A percentile compares a stretch with the other conserved stretches of the same genome.
Evolutionary conservation across 495 filamentous ascomycete species (phyloP).

Genomic region (Talaromyces ruber): DNA sequence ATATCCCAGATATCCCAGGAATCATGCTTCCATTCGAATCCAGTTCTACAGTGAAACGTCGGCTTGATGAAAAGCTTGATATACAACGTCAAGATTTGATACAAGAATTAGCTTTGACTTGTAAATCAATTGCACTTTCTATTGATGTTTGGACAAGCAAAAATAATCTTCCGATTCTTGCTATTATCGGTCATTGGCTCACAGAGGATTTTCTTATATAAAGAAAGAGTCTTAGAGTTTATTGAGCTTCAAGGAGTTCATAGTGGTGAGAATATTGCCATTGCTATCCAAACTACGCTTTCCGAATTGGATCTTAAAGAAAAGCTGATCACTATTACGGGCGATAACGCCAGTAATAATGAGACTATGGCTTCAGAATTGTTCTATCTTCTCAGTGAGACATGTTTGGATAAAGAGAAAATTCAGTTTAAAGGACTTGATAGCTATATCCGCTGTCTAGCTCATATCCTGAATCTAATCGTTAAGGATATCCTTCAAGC

Average conservation of each 20-base stretch:
- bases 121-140: constrained; percentile 10
- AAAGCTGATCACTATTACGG: constrained; percentile 1
- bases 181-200: constrained; percentile 10
- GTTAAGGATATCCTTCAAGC: constrained; percentile 9
- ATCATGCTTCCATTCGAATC: constrained; percentile 6
- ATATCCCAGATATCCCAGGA: constrained; percentile 7
- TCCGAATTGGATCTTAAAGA: not conserved
- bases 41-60: constrained; percentile 1
- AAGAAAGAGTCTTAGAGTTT: constrained; percentile 9
- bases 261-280: constrained; percentile 8
- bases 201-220: constrained; percentile 10
- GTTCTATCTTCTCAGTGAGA: not conserved
- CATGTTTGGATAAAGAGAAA: not conserved
- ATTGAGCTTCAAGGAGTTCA: constrained; percentile 8
- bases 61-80: constrained; percentile 3
- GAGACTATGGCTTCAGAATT: constrained; percentile 8
- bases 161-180: constrained; percentile 9
- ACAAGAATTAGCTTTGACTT: constrained; percentile 5
- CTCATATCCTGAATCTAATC: constrained; percentile 11
- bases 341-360: constrained; percentile 5
- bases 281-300: constrained; percentile 7
- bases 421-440: constrained; percentile 1
- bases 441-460: constrained; percentile 12
- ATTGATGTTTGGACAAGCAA: constrained; percentile 9
- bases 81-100: constrained; percentile 6